phyloP scores from a whole-genome alignment of 2,329 filamentous ascomycete species.

The Clonostachys byssicola region DNA sequence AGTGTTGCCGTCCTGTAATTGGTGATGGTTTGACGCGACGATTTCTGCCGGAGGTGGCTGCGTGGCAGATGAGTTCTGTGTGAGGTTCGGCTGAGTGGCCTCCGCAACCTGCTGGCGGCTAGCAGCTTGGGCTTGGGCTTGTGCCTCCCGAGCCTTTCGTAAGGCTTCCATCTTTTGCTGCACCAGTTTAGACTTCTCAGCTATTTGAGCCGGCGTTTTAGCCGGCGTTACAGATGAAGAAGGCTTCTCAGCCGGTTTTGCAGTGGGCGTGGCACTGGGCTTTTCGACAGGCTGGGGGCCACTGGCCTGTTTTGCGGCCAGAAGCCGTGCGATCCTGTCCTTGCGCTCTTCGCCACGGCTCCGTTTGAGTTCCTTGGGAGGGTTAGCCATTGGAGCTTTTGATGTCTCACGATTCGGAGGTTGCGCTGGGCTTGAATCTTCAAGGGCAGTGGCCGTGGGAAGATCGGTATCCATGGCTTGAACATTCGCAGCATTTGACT shows the following conservation, averaged over 20 bases:
- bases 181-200: slow-evolving; percentile 68
- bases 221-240: slow-evolving; percentile 22
- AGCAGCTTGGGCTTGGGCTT: slow-evolving; percentile 10
- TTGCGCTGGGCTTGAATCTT: no score
- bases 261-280: no score
- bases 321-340: slow-evolving; percentile 70
- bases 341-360: slow-evolving; percentile 57
- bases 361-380: background rate
- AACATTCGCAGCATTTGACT: no score
- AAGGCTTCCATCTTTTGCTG: slow-evolving; percentile 77
- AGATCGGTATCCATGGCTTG: no score
- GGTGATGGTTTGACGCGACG: background rate
- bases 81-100: slow-evolving; percentile 1
- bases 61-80: background rate
- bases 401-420: no score
- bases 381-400: background rate
- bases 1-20: background rate
- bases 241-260: slow-evolving; percentile 18
- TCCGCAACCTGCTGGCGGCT: slow-evolving; percentile 2
- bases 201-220: slow-evolving; percentile 25
- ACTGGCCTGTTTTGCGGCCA: slow-evolving; percentile 69
- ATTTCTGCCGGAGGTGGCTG: background rate
- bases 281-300: slow-evolving; percentile 8
- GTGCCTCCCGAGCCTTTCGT: slow-evolving; percentile 49
- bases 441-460: no score